Percentiles rank a stretch among this genome's conserved stretches.
These are phyloP conservation scores for Neurospora sublineolata DNA, from an alignment of 495 filamentous ascomycete genomes.

Conservation along the genomic window DNA sequence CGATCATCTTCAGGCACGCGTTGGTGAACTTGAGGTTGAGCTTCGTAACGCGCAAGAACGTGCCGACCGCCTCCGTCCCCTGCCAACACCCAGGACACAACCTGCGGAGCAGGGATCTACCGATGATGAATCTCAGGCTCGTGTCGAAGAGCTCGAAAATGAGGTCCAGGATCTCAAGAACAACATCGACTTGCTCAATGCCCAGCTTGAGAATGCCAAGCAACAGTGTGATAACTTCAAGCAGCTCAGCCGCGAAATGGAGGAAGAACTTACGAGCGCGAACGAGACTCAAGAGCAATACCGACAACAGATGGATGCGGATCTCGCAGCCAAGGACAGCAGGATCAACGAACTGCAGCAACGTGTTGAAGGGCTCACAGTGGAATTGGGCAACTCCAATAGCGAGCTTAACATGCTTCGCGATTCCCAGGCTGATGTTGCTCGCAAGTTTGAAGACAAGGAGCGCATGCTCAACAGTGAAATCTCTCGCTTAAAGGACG, in stretches of 20 bases:
- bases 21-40: constrained; percentile 80
- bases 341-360: constrained; percentile 69
- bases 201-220: constrained; percentile 68
- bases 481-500: constrained; percentile 71
- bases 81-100: constrained; percentile 46
- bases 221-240: constrained; percentile 77
- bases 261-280: constrained; percentile 72
- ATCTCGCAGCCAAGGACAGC: constrained; percentile 60
- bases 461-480: constrained; percentile 62
- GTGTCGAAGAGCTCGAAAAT: constrained; percentile 75
- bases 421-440: constrained; percentile 61
- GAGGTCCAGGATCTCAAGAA: constrained; percentile 76
- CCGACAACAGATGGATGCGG: constrained; percentile 66
- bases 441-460: constrained; percentile 67
- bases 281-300: constrained; percentile 78
- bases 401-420: constrained; percentile 66
- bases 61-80: constrained; percentile 62
- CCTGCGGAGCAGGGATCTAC: constrained; percentile 35
- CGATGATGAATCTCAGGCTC: constrained; percentile 42
- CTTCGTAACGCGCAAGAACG: constrained; percentile 81
- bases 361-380: constrained; percentile 65
- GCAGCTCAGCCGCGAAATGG: constrained; percentile 74
- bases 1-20: constrained; percentile 75
- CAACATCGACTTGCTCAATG: constrained; percentile 61
- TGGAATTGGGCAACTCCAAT: constrained; percentile 69